These are phyloP conservation scores for Solanum bulbocastanum DNA, from an alignment of 257 asterid genomes.

Conservation along the genomic window DNA sequence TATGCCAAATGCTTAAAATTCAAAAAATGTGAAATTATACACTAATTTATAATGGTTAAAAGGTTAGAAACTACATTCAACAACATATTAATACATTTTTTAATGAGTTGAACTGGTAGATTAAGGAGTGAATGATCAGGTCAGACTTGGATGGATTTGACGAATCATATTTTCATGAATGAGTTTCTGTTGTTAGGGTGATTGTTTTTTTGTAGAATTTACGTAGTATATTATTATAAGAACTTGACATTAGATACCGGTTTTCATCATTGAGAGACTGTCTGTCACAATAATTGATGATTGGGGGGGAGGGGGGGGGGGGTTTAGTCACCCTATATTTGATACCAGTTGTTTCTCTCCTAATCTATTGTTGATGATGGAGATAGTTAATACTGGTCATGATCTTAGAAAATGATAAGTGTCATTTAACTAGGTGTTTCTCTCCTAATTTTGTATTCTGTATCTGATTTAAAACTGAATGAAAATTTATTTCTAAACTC, in stretches of 20 bases:
- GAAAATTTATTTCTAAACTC: neutral
- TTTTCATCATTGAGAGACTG: neutral
- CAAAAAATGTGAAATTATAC: too few species aligned
- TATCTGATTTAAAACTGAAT: neutral
- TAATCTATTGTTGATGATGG: too few species aligned
- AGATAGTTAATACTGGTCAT: neutral
- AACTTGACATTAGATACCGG: neutral
- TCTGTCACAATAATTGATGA: neutral
- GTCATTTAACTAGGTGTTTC: neutral
- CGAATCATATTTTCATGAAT: too few species aligned
- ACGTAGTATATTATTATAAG: neutral
- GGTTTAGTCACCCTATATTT: too few species aligned
- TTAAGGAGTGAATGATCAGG: too few species aligned
- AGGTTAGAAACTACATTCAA: too few species aligned
- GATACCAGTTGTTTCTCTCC: too few species aligned
- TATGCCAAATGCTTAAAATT: too few species aligned
- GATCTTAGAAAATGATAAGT: neutral
- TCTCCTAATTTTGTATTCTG: neutral
- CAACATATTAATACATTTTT: too few species aligned
- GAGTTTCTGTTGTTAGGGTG: neutral
- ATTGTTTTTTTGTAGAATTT: neutral
- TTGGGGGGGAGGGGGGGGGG: neutral
- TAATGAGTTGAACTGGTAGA: too few species aligned
- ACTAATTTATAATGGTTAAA: too few species aligned
- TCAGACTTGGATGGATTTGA: too few species aligned